A percentile compares a stretch with the other conserved stretches of the same genome.
phyloP scores from a whole-genome alignment of 768 basidiomycete genomes.

The Termitomyces heimii region DNA sequence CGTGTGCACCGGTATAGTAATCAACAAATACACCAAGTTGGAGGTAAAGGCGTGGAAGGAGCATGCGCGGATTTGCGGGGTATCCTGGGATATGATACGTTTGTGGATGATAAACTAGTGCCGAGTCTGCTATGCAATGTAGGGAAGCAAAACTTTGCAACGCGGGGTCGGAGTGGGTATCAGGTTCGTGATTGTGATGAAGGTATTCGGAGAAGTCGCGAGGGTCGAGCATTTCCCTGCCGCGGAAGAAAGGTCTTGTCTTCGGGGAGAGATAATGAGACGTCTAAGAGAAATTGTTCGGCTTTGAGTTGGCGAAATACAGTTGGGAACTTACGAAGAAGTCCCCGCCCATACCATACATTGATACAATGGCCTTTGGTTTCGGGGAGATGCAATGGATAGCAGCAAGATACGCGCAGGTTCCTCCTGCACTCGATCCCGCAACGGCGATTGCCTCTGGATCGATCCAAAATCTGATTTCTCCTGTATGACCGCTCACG shows the following conservation, averaged over 20 bases:
- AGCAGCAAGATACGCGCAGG: slow-evolving; percentile 59
- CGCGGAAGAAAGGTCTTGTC: slow-evolving; percentile 43
- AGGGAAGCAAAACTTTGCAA: slow-evolving; percentile 13
- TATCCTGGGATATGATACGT: slow-evolving; percentile 46
- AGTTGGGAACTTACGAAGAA: slow-evolving; percentile 33
- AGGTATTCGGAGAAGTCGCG: slow-evolving; percentile 38
- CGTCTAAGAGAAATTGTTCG: slow-evolving; percentile 26
- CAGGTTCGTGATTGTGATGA: slow-evolving; percentile 29
- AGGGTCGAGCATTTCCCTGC: slow-evolving; percentile 50
- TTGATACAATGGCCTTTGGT: slow-evolving; percentile 46
- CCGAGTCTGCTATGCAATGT: slow-evolving; percentile 31
- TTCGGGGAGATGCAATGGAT: slow-evolving; percentile 41
- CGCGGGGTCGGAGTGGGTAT: background rate
- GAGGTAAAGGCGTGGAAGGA: slow-evolving; percentile 48
- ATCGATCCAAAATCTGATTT: slow-evolving; percentile 31
- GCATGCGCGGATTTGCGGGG: slow-evolving; percentile 60
- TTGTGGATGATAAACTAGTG: slow-evolving; percentile 38
- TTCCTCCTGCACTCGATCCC: slow-evolving; percentile 56
- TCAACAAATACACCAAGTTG: slow-evolving; percentile 55
- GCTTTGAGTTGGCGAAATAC: background rate
- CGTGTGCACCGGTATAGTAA: slow-evolving; percentile 47
- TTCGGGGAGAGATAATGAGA: slow-evolving; percentile 47
- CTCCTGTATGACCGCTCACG: background rate
- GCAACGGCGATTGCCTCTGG: slow-evolving; percentile 39
- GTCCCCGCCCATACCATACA: slow-evolving; percentile 65